Percentiles rank a stretch among this genome's conserved stretches.
Evolutionary conservation across 306 rosid species (phyloP).

Genomic region (Inga laurina): DNA sequence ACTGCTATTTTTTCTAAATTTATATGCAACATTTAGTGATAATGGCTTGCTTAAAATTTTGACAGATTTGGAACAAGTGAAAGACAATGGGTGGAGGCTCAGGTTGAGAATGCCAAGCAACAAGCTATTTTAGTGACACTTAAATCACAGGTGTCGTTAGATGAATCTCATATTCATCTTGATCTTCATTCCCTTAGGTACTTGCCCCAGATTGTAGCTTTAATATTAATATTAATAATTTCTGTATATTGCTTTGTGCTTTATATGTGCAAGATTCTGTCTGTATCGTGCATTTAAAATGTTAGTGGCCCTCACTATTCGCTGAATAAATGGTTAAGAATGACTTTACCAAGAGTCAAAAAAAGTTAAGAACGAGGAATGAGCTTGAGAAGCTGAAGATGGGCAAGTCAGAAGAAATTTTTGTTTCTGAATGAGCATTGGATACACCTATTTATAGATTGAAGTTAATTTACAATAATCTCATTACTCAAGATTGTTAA

Average conservation of each 20-base stretch:
- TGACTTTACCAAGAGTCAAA: not conserved
- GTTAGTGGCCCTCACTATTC: slow-evolving; percentile 4
- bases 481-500: not conserved
- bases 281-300: slow-evolving; percentile 16
- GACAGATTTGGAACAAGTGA: slow-evolving; percentile 97
- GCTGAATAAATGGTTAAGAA: slow-evolving; percentile 1
- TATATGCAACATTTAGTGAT: slow-evolving; percentile 12
- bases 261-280: slow-evolving; percentile 15
- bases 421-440: not conserved
- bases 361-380: not conserved
- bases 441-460: not conserved
- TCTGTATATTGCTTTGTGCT: slow-evolving; percentile 18
- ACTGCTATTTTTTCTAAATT: not conserved
- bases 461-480: not conserved
- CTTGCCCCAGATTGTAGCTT: slow-evolving; percentile 22
- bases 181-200: slow-evolving; percentile 96
- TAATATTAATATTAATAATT: slow-evolving; percentile 14
- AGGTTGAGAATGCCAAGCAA: slow-evolving; percentile 95
- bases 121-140: slow-evolving; percentile 85
- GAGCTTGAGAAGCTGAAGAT: not conserved
- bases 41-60: slow-evolving; percentile 29
- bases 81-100: slow-evolving; percentile 99
- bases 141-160: slow-evolving; percentile 88
- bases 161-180: slow-evolving; percentile 97
- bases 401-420: not conserved